Evolutionary conservation across 2,329 filamentous ascomycete genomes (phyloP).

Genomic region (Endoconidiophora laricicola): DNA sequence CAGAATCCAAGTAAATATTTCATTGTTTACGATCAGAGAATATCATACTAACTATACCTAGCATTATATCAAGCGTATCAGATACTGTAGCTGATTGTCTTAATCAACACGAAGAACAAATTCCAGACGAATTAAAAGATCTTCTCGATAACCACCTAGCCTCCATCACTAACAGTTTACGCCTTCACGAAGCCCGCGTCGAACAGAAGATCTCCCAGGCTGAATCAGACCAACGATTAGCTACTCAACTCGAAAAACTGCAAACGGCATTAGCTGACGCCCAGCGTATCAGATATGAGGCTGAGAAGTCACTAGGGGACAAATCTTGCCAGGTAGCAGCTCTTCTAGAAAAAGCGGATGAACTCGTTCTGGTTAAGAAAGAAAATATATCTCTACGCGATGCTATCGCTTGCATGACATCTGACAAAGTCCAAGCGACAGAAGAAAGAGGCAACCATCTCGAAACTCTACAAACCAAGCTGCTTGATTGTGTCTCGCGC

Average conservation of each 20-base stretch:
- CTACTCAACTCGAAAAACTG: constrained; percentile 2
- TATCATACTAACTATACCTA: constrained; percentile 1
- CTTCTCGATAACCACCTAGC: neutral
- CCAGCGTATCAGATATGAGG: neutral
- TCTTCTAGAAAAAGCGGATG: constrained; percentile 3
- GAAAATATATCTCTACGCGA: constrained; percentile 5
- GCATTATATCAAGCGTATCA: constrained; percentile 6
- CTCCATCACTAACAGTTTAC: neutral
- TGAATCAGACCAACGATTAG: neutral
- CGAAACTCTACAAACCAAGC: neutral
- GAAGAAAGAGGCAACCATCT: constrained; percentile 2
- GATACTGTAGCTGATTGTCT: neutral
- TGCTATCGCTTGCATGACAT: neutral
- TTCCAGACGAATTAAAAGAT: neutral
- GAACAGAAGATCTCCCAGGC: neutral
- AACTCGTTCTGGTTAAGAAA: neutral
- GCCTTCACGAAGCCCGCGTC: neutral
- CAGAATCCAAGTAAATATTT: constrained; percentile 1
- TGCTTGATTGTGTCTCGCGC: constrained; percentile 3
- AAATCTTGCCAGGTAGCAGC: constrained; percentile 4
- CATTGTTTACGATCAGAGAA: neutral
- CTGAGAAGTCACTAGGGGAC: constrained; percentile 6
- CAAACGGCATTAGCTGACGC: constrained; percentile 6
- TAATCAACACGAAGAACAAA: neutral
- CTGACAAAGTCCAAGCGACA: neutral